Evolutionary conservation across 306 rosid genomes (phyloP).

Genomic region (Coriaria nepalensis): DNA sequence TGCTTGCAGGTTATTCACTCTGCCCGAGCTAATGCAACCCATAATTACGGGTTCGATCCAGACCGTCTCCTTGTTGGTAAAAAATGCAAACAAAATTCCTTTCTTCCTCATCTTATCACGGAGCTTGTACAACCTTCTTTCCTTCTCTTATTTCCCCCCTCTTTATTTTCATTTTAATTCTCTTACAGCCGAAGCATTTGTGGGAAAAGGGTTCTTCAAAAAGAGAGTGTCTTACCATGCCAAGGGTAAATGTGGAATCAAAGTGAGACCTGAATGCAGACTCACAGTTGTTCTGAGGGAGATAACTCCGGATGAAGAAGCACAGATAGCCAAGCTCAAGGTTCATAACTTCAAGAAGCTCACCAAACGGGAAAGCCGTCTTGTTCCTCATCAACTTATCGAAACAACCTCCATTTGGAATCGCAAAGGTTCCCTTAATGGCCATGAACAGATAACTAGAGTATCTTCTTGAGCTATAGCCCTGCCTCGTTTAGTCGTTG

Average conservation of each 20-base stretch:
- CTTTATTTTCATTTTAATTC: constrained; percentile 13
- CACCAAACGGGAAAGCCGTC: constrained; percentile 50
- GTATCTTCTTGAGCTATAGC: constrained; percentile 13
- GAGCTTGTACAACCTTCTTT: too few species aligned
- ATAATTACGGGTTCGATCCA: constrained; percentile 76
- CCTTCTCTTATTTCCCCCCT: background rate
- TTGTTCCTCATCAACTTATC: constrained; percentile 85
- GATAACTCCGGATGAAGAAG: constrained; percentile 80
- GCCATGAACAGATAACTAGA: constrained; percentile 13
- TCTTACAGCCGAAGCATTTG: constrained; percentile 69
- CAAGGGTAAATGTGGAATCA: constrained; percentile 34
- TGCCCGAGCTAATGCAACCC: constrained; percentile 82
- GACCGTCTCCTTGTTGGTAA: constrained; percentile 86
- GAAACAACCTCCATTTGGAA: constrained; percentile 81
- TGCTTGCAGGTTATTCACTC: constrained; percentile 78
- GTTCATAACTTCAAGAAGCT: constrained; percentile 64
- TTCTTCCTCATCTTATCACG: background rate
- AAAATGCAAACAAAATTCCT: constrained; percentile 12
- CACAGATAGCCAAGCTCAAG: constrained; percentile 66
- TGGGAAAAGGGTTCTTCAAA: constrained; percentile 58
- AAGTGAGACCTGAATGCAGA: constrained; percentile 59
- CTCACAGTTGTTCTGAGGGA: constrained; percentile 73
- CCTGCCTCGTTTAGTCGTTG: too few species aligned
- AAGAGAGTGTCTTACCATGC: constrained; percentile 41
- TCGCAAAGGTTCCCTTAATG: constrained; percentile 37